phyloP scores from a whole-genome alignment of 1,139 yeast genomes.

The Geotrichum cucujoidarum region DNA sequence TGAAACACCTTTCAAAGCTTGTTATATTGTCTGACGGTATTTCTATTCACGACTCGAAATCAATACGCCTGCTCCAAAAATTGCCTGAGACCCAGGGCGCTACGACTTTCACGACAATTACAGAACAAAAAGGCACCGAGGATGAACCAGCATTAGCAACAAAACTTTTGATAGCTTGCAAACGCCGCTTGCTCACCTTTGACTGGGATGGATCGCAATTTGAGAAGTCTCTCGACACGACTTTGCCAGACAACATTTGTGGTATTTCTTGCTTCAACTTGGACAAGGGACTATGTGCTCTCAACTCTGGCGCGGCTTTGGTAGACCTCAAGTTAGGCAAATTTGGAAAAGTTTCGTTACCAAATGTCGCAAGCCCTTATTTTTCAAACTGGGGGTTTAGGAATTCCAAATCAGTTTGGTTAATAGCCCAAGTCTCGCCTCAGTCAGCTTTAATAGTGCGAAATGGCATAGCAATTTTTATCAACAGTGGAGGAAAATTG shows the following conservation, averaged over 20 bases:
- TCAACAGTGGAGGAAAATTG: constrained; percentile 27
- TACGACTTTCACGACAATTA: constrained; percentile 31
- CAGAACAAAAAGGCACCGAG: constrained; percentile 17
- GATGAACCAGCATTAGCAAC: constrained; percentile 21
- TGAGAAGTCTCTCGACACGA: constrained; percentile 32
- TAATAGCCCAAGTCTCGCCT: constrained; percentile 27
- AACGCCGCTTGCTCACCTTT: constrained; percentile 36
- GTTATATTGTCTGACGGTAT: constrained; percentile 36
- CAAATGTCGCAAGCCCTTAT: too few relatives aligned
- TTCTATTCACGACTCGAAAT: constrained; percentile 35
- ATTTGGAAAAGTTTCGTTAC: background rate
- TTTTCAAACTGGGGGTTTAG: too few relatives aligned
- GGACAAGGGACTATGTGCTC: constrained; percentile 35
- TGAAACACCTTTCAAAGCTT: constrained; percentile 37
- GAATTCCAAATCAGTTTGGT: background rate
- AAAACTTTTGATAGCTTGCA: constrained; percentile 37
- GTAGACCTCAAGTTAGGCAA: constrained; percentile 24
- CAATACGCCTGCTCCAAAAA: constrained; percentile 33
- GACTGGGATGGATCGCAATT: constrained; percentile 39
- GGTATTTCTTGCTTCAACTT: constrained; percentile 36
- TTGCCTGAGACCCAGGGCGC: constrained; percentile 38
- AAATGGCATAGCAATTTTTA: constrained; percentile 25
- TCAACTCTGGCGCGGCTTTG: constrained; percentile 30
- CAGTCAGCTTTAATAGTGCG: constrained; percentile 25
- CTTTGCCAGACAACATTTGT: constrained; percentile 36